Evolutionary conservation across 1,284 basidiomycete species (phyloP).

Genomic region (Ganoderma sinense): DNA sequence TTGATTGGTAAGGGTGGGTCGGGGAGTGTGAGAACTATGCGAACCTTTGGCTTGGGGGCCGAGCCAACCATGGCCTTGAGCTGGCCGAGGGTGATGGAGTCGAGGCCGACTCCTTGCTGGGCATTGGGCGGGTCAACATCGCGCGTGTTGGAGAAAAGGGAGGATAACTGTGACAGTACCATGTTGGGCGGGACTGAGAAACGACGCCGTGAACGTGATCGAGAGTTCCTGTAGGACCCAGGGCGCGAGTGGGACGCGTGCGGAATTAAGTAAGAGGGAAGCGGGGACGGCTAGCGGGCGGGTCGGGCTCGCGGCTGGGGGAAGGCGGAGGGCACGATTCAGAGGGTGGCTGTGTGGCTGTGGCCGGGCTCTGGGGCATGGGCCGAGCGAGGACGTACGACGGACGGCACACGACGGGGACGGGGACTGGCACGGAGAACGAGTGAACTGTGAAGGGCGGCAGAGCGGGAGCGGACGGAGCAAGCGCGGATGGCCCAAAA

Average conservation of each 20-base stretch:
- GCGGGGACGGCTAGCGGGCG: constrained; percentile 1
- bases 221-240: background rate
- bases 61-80: constrained; percentile 77
- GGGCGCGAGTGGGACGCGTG: constrained; percentile 13
- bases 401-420: background rate
- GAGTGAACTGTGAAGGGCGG: constrained; percentile 7
- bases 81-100: constrained; percentile 86
- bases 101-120: constrained; percentile 45
- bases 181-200: constrained; percentile 28
- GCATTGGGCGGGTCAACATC: constrained; percentile 27
- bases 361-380: background rate
- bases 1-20: constrained; percentile 4
- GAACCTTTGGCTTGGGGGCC: constrained; percentile 79
- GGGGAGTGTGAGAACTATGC: constrained; percentile 29
- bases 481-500: constrained; percentile 16
- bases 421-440: background rate
- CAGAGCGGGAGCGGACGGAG: constrained; percentile 1
- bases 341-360: background rate
- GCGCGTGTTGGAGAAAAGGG: constrained; percentile 30
- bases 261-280: background rate
- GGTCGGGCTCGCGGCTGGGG: constrained; percentile 5
- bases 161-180: constrained; percentile 40
- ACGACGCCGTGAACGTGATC: constrained; percentile 1
- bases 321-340: constrained; percentile 10
- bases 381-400: background rate